phyloP scores from a whole-genome alignment of 306 rosid species.

The Sicyos edulis region DNA sequence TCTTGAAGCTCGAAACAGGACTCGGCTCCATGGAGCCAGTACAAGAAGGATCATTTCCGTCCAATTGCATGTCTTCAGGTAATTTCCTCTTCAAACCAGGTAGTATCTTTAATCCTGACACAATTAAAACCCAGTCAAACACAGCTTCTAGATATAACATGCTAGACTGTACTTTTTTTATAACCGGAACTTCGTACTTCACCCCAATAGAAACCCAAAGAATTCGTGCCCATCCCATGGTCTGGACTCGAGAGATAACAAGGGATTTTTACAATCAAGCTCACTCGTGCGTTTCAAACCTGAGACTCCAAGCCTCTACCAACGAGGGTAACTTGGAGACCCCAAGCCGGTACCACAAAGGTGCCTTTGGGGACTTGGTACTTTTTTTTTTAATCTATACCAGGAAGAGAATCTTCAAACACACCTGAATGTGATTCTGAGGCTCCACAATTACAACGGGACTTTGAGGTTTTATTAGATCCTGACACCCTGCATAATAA shows the following conservation, averaged over 20 bases:
- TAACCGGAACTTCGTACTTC: too few relatives aligned
- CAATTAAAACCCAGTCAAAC: conserved; percentile 3
- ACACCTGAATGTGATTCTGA: conserved; percentile 49
- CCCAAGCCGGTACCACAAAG: too few relatives aligned
- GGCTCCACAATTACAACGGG: conserved; percentile 57
- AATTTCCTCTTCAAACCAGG: conserved; percentile 77
- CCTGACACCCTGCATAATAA: conserved; percentile 50
- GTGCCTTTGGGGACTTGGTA: background rate
- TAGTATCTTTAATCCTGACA: conserved; percentile 46
- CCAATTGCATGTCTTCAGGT: conserved; percentile 33
- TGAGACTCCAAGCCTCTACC: too few relatives aligned
- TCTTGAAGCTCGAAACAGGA: conserved; percentile 38
- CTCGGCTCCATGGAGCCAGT: conserved; percentile 25
- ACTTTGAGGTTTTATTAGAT: conserved; percentile 37
- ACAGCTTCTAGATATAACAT: background rate
- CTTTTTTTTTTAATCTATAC: conserved; percentile 27
- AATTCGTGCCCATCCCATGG: too few relatives aligned
- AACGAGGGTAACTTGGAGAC: too few relatives aligned
- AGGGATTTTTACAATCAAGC: too few relatives aligned
- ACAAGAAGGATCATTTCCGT: conserved; percentile 27
- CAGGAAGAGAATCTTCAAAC: conserved; percentile 54
- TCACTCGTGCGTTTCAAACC: too few relatives aligned
- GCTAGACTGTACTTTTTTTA: background rate
- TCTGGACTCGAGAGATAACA: too few relatives aligned
- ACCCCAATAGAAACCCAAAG: too few relatives aligned